Evolutionary conservation across 2,329 filamentous ascomycete genomes (phyloP), one percentile per base, ranked within the genome.

Genomic region (Botrytis cinerea): DNA sequence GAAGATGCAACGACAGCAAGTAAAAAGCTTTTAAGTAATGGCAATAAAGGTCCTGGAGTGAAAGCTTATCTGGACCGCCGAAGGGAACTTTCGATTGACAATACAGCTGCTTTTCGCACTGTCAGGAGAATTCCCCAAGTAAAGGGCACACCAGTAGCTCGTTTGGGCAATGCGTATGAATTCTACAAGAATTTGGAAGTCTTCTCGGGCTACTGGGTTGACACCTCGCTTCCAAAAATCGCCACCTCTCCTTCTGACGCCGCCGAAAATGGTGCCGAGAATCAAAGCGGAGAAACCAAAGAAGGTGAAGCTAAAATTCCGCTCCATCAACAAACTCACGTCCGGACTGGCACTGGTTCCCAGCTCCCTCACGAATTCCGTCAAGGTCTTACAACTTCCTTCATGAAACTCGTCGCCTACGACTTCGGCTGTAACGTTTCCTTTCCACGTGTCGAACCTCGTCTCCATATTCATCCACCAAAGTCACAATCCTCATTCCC

Each of bases 371-470:
- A 85, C 10, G 88, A 90, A 68, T 86, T 85, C 77, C 87, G 89
- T 45, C 86, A 89, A 72, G 85, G 84, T 71, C 83, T 91, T n/a
- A 76, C 89, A 20, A 84, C 86, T 4, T 85, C 89, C 51, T 91
- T 91, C 73, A 80, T 91, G 73, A 91, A 91, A 80, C 85, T 91
- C 7, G 85, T 91, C 25, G 86, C 88, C 28, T 91, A 91, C 78
- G 89, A 91, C 75, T 91, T 91, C 80, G 87, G 88, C 69, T 91
- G 89, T 80, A 91, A 87, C 76, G 86, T 90, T 67, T 83, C 84
- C 3, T 83, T 86, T 40, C 83, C 89, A 25, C 86, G 89, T 59
- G 83, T 84, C 38, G 89, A 91, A 77, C 89, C 89, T 16, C 85
- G 89, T 4, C 82, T 91, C 32, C 85, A 90, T 63, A 80, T 91